Conservation (phyloP, 495 filamentous ascomycete species). For the Darksidea phi region DNA sequence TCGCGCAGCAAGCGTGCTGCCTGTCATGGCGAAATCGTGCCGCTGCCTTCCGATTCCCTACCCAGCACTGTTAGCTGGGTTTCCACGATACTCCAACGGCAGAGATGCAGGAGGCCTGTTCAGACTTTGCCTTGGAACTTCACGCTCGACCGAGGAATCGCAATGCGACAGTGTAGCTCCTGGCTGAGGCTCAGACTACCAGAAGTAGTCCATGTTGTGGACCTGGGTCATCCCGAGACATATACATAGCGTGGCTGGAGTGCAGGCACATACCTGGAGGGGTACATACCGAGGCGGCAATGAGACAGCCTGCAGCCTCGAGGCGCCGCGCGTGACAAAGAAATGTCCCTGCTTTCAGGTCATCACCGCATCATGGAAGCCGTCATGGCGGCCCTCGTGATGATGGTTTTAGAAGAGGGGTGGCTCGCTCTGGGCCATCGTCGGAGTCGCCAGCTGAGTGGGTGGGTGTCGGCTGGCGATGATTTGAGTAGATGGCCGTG, state of each 20-base stretch:
- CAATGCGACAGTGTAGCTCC: conserved; percentile 48
- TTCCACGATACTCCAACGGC: neutral
- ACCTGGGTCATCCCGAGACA: conserved; percentile 57
- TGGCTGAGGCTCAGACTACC: conserved; percentile 79
- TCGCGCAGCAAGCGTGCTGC: too few species aligned
- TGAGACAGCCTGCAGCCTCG: conserved; percentile 1
- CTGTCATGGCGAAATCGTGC: too few species aligned
- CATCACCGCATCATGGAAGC: conserved; percentile 98
- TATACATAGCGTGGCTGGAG: neutral
- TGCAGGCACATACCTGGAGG: neutral
- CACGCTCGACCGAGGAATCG: conserved; percentile 66
- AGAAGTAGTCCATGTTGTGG: conserved; percentile 57
- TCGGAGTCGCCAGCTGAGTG: conserved; percentile 83
- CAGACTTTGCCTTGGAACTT: conserved; percentile 73
- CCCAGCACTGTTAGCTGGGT: neutral
- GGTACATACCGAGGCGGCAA: conserved; percentile 26
- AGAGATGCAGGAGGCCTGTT: conserved; percentile 31
- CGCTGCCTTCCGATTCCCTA: too few species aligned
- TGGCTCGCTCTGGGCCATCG: conserved; percentile 76
- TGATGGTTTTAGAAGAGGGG: conserved; percentile 97
- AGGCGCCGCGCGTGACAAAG: conserved; percentile 24
- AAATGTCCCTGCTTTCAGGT: conserved; percentile 86
- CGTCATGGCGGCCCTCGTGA: conserved; percentile 77
- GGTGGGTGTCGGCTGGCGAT: conserved; percentile 64
- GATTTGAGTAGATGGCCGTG: conserved; percentile 92